Evolutionary conservation across 208 protist species (phyloP).

Genomic region (Crithidia fasciculata): DNA sequence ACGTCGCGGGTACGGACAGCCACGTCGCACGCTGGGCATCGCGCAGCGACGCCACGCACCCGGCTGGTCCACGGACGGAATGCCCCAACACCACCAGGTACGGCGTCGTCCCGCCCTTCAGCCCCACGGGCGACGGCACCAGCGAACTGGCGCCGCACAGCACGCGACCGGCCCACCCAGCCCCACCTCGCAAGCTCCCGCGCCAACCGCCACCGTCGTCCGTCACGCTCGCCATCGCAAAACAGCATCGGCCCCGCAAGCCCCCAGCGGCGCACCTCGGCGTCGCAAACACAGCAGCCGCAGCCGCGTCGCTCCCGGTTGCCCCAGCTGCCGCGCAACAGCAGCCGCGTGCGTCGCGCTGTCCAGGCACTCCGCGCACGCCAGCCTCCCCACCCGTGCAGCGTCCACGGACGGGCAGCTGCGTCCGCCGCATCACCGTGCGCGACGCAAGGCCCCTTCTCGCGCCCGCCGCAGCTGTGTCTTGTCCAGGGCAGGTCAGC

Average conservation of each 20-base stretch:
- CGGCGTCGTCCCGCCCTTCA: conserved; percentile 15
- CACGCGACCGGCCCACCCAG: conserved; percentile 9
- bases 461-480: neutral
- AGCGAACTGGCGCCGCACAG: conserved; percentile 16
- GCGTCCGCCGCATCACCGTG: neutral
- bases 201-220: conserved; percentile 18
- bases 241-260: conserved; percentile 22
- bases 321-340: conserved; percentile 2
- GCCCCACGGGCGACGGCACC: conserved; percentile 2
- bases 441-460: neutral
- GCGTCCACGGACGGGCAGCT: neutral
- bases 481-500: neutral
- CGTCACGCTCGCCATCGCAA: conserved; percentile 28
- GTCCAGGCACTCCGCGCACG: conserved; percentile 5
- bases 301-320: neutral
- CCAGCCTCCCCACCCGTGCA: neutral
- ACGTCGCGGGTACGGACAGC: conserved; percentile 8
- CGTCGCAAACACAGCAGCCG: conserved; percentile 12
- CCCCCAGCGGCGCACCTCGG: conserved; percentile 9
- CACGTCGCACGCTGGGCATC: conserved; percentile 3
- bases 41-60: conserved; percentile 2
- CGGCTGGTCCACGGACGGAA: conserved; percentile 15
- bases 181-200: conserved; percentile 17
- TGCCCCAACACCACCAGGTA: conserved; percentile 16
- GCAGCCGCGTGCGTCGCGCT: conserved; percentile 7